Base-by-base conservation (phyloP, 768 basidiomycete genomes). In the Macrocybe gigantea region DNA sequence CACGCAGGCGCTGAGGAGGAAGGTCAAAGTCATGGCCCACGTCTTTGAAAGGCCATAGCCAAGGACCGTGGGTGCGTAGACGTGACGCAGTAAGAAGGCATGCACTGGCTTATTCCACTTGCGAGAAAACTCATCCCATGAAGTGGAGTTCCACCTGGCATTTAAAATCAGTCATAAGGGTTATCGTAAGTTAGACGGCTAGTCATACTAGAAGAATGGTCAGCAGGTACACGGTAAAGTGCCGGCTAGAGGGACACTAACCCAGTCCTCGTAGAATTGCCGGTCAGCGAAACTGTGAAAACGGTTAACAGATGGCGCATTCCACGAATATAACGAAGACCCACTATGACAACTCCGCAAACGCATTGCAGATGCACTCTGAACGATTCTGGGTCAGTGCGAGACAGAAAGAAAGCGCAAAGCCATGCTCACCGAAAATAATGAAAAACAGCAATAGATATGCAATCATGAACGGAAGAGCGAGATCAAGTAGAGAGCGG, bases 31-130 rank as follows among this genome's bases (percentile, higher is more conserved):
- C 78, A 95, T 91, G 8, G 96, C 96, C n/a, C 77, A 73, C 5
- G 77, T 75, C 49, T 78, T 80, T 38, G 89, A 88, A 44, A 96
- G 66, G 49, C 79, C 75, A 63, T 89, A 87, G 45, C 82, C 78
- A 39, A 79, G 70, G 48, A 95, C 90, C 6, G 90, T 82, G 7
- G 93, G 87, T 2, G 93, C 85, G 57, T 99, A 99, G 32, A 99
- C 93, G 61, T 99, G 96, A 8, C 92, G 83, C 12, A 98, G 77
- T 35, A 99, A 79, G 77, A 91, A 91, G n/a, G 77, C 76, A 55
- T 98, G 85, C 32, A 97, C 95, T 8, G 95, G 95, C 54, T 90
- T 93, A 69, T 98, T 98, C 95, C 96, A 98, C 69, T 95, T 94
- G 38, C 96, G 83, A 3, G 94, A 89, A 64, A 95, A 97, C 64